Evolutionary conservation across 352 stramenopile genomes (phyloP).

Genomic region (Phytophthora macrochlamydospora): DNA sequence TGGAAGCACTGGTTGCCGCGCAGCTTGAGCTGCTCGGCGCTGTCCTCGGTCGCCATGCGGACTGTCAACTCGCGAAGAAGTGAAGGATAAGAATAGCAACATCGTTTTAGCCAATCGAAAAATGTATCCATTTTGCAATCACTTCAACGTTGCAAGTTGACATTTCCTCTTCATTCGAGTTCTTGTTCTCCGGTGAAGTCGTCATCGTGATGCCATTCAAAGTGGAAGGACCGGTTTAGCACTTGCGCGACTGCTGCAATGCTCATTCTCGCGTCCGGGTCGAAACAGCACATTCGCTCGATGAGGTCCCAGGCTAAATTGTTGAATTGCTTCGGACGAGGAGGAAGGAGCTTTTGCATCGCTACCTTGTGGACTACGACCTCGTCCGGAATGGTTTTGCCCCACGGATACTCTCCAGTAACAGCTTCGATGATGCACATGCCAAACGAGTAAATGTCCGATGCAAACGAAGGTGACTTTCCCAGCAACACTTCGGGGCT

Average conservation of each 20-base stretch:
- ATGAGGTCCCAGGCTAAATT: slow-evolving; percentile 8
- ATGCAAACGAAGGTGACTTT: not conserved
- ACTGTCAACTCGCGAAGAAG: not conserved
- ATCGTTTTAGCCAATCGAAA: too few relatives aligned
- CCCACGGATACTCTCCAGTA: slow-evolving; percentile 21
- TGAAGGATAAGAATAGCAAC: not conserved
- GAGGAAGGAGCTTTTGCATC: slow-evolving; percentile 3
- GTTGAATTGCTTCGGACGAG: not conserved
- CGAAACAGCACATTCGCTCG: slow-evolving; percentile 14
- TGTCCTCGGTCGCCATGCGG: slow-evolving; percentile 42
- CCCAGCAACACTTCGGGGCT: slow-evolving; percentile 3
- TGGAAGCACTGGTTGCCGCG: slow-evolving; percentile 84
- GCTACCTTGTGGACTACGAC: slow-evolving; percentile 3
- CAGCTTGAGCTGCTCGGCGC: slow-evolving; percentile 77
- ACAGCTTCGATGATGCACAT: slow-evolving; percentile 26
- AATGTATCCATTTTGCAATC: too few relatives aligned
- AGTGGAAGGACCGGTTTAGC: too few relatives aligned
- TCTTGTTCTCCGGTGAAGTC: too few relatives aligned
- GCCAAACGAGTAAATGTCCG: slow-evolving; percentile 10
- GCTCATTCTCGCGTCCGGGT: slow-evolving; percentile 3
- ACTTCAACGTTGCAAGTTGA: too few relatives aligned
- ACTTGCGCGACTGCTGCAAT: too few relatives aligned
- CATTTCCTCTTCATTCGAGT: too few relatives aligned
- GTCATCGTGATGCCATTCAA: too few relatives aligned
- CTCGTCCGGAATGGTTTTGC: slow-evolving; percentile 6